Base-by-base conservation (phyloP, 2,329 filamentous ascomycete species). In the Chaetomium olivaceum region DNA sequence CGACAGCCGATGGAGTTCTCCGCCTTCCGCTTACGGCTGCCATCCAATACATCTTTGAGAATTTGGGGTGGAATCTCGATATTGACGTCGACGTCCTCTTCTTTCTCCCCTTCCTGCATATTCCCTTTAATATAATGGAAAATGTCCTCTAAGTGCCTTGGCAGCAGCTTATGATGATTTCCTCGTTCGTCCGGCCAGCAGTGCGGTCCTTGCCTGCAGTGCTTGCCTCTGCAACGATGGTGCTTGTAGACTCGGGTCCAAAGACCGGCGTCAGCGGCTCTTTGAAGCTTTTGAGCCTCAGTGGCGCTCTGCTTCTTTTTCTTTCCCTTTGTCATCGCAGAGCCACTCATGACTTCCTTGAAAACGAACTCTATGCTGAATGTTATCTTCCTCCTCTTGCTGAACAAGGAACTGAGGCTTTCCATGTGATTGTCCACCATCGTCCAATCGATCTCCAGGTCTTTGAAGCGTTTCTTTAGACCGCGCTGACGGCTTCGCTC, bases 171-270 rank as follows among this genome's bases (percentile, higher is more conserved):
- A 43, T 58, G 36, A 9, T 39, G 36, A 39, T 39, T 39, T 39
- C 36, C 36, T 39, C 29, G 52, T 33, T 21, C 52, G 31, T 56
- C 52, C 19, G 27, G 16, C 52, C 52, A 56, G 52, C 52, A 56
- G 52, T 56, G 27, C 3, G 52, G 31, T 36, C 52, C 52, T 56
- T 56, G 52, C 31, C 33, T 56, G 27, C 19, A 56, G 52, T 56
- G 52, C 31, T 56, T 56, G 52, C 52, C 52, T 56, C 52, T 56
- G 27, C 31, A 56, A 36, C 52, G 52, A 56, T 56, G 31, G 36
- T 33, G 52, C 31, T 56, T 33, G 31, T 64, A 64, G 57, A 64
- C 62, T 64, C 31, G 57, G 16, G 57, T 61, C 57, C 58, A 64
- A 64, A 64, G 48, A 61, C 57, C 50, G 58, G 62, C 62, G 14